phyloP scores from a whole-genome alignment of 495 filamentous ascomycete genomes.

The Podospora conica region DNA sequence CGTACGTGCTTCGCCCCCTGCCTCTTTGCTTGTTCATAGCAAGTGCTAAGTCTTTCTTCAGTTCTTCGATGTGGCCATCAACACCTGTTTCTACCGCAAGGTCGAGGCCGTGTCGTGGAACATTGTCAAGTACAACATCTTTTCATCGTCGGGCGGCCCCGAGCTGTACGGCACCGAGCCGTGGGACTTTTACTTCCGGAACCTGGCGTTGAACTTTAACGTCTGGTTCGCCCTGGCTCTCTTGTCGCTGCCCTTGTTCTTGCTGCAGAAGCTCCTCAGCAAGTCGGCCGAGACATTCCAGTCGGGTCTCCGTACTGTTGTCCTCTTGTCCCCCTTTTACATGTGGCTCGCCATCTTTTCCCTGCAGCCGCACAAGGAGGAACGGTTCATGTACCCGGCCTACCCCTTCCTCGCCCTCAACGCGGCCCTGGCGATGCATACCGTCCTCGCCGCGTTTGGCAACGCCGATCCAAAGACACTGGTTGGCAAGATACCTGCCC shows the following conservation, averaged over 20 bases:
- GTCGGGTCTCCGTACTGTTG: slow-evolving; percentile 59
- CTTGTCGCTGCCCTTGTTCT: slow-evolving; percentile 56
- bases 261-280: slow-evolving; percentile 43
- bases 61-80: slow-evolving; percentile 55
- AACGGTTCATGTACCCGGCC: slow-evolving; percentile 96
- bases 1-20: slow-evolving; percentile 45
- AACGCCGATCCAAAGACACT: slow-evolving; percentile 57
- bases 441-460: slow-evolving; percentile 65
- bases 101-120: slow-evolving; percentile 77
- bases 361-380: slow-evolving; percentile 92
- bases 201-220: slow-evolving; percentile 92
- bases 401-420: slow-evolving; percentile 92
- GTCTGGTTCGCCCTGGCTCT: slow-evolving; percentile 83
- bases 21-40: slow-evolving; percentile 21
- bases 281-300: slow-evolving; percentile 37
- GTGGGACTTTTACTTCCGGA: slow-evolving; percentile 94
- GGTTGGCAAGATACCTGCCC: slow-evolving; percentile 61
- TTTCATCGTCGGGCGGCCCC: slow-evolving; percentile 73
- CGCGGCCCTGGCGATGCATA: slow-evolving; percentile 79
- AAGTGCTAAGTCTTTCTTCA: slow-evolving; percentile 18
- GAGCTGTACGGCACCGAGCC: slow-evolving; percentile 95
- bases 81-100: slow-evolving; percentile 77
- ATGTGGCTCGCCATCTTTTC: slow-evolving; percentile 93
- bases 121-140: slow-evolving; percentile 93
- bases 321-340: slow-evolving; percentile 80